Evolutionary conservation across 192 early-diverging fungal genomes (phyloP), one percentile per base, ranked within the genome.

Genomic region (Coemansia pectinata): DNA sequence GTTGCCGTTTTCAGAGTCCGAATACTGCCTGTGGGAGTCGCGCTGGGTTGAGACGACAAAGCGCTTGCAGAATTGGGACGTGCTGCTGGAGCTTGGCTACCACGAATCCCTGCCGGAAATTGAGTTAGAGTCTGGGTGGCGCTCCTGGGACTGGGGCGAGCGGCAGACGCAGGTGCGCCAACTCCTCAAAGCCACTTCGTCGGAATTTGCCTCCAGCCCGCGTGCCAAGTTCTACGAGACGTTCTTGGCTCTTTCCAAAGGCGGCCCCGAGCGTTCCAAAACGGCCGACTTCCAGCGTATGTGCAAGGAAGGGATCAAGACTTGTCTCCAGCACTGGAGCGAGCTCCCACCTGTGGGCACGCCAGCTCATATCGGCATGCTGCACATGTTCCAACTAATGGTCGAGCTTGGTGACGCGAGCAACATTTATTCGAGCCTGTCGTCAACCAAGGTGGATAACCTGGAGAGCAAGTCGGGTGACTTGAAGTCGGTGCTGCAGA

Each of bases 11-110:
- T 90, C 91, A 29, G 98, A 99, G 78, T 89, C 94, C 2, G 98
- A 99, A 65, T 99, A 98, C 77, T 86, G 87, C 29, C 78, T 99
- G 21, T 99, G 98, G 98, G 98, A 99, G 85, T 89, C 96, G 62
- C 94, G 95, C 62, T 99, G 98, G 98, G 88, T 98, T 25, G 79
- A 81, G 33, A 95, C 93, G 48, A 91, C 96, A 0, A 86, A 97
- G 67, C 91, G 91, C 41, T 77, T 99, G 23, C 97, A 99, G 78
- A 94, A 93, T 74, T 99, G 98, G 98, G 98, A 99, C 65, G 91
- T 98, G 66, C 83, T 99, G 52, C 85, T 87, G 6, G 98, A 99
- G 62, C 88, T 99, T 38, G 90, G 94, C 12, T 93, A 95, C 72
- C 91, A 94, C 62, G 97, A 99, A 58, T 86, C 86, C 29, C 91